Evolutionary conservation across 805 yeast genomes (phyloP).

Genomic region (Starmera pachycereana): DNA sequence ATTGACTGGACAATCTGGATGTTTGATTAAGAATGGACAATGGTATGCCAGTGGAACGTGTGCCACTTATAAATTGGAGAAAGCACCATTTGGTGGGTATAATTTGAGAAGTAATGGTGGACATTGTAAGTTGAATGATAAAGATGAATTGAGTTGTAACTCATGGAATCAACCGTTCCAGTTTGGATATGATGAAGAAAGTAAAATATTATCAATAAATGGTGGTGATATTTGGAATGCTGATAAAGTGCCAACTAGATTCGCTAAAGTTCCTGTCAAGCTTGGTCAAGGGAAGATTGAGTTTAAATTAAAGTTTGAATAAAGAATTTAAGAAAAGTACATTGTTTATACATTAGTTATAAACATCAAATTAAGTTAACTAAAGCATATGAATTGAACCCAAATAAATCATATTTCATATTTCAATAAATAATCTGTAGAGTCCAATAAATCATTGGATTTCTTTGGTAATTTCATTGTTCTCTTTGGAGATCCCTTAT

Average conservation of each 20-base stretch:
- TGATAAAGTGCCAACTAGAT: not conserved
- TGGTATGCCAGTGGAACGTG: conserved; percentile 81
- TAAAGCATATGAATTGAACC: too few species aligned
- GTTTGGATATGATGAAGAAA: conserved; percentile 1
- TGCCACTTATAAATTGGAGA: conserved; percentile 54
- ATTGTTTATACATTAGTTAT: too few species aligned
- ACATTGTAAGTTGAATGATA: conserved; percentile 40
- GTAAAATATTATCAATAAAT: not conserved
- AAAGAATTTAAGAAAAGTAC: too few species aligned
- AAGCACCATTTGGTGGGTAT: conserved; percentile 63
- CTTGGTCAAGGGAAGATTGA: not conserved
- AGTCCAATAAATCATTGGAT: too few species aligned
- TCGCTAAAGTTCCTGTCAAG: not conserved
- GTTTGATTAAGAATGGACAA: conserved; percentile 76
- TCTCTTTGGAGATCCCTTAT: too few species aligned
- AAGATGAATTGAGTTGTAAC: not conserved
- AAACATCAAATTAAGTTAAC: too few species aligned
- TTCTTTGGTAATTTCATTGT: too few species aligned
- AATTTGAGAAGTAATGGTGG: conserved; percentile 60
- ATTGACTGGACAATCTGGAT: conserved; percentile 48
- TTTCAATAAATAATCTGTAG: too few species aligned
- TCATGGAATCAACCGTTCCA: not conserved
- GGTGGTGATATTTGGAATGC: not conserved
- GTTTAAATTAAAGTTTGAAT: not conserved
- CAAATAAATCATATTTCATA: too few species aligned